phyloP scores from a whole-genome alignment of 2,329 filamentous ascomycete genomes.

The Trematosphaeria pertusa region DNA sequence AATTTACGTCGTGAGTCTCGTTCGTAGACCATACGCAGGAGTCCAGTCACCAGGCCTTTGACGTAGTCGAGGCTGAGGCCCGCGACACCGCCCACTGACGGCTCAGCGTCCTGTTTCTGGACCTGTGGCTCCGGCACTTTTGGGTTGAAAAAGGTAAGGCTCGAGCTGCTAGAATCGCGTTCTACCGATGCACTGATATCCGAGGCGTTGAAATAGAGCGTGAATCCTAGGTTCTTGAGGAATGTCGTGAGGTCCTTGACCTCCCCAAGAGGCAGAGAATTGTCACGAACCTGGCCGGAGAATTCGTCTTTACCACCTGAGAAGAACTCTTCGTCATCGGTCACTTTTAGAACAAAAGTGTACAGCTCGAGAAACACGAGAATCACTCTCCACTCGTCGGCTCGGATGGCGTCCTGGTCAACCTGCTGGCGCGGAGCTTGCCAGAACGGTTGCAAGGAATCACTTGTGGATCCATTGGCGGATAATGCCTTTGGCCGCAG shows the following conservation, averaged over 20 bases:
- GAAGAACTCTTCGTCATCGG: constrained; percentile 96
- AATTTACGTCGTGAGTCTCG: constrained; percentile 89
- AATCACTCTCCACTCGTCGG: constrained; percentile 85
- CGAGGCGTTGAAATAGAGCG: constrained; percentile 81
- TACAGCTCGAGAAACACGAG: constrained; percentile 94
- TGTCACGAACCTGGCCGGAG: constrained; percentile 53
- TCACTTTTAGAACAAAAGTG: constrained; percentile 88
- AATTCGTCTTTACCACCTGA: constrained; percentile 54
- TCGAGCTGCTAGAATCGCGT: constrained; percentile 57
- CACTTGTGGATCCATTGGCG: constrained; percentile 20
- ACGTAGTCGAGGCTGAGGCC: constrained; percentile 81
- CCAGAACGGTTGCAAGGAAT: constrained; percentile 36
- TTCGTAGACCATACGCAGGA: constrained; percentile 89
- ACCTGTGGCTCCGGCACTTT: constrained; percentile 26
- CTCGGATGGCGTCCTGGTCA: constrained; percentile 50
- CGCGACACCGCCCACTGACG: constrained; percentile 66
- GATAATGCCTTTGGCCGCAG: constrained; percentile 54
- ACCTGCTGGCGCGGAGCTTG: constrained; percentile 41
- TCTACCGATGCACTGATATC: constrained; percentile 62
- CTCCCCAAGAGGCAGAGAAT: constrained; percentile 74
- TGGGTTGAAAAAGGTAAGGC: constrained; percentile 46
- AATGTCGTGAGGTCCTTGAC: constrained; percentile 80
- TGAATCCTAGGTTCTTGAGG: constrained; percentile 88
- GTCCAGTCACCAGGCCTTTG: constrained; percentile 77
- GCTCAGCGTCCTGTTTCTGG: constrained; percentile 41